Evolutionary conservation across 371 early-diverging fungal species (phyloP), one percentile per base, ranked within the genome.

Genomic region (Polyrhizophydium stewartii): DNA sequence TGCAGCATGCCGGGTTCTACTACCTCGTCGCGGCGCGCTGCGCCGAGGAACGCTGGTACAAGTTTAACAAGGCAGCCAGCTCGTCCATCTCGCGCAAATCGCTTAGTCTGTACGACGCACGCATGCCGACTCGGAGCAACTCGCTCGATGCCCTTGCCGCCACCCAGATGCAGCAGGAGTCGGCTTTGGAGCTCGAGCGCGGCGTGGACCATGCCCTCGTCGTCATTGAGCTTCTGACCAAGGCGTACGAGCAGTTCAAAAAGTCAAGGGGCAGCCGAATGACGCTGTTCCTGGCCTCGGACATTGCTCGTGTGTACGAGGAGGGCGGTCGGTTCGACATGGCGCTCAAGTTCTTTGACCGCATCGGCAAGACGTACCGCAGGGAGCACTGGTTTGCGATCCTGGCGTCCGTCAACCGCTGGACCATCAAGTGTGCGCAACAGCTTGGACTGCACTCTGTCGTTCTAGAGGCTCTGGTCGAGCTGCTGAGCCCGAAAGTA

Each of bases 221-320:
- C 24, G 86, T 89, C 0, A 90, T 93, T 56, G 92, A 92, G 49
- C 68, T 92, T 0, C 67, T 92, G 30, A 92, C 92, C 1, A 92
- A 92, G 66, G 84, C 92, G 28, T 93, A 92, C 60, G 94, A 93
- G 53, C 89, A 89, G 49, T 93, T 92, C 65, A 92, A 92, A 68
- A 76, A 79, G 51, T 75, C 87, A 49, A 83, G 85, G 24, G 78
- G 81, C 49, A 84, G 85, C 6, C 81, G 94, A 6, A 90, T 91
- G 89, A 92, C 92, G 0, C 73, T 92, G 7, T 92, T 83, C 59
- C 68, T 93, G 1, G 94, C 92, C 0, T 87, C 91, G 2, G 92
- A 92, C 64, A 93, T 93, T 62, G 94, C 92, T 3, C 86, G 88
- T 0, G 81, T 88, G 1, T 92, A 93, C 64, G 87, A 88, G 47